Conservation (phyloP, 306 rosid genomes). For the Trifolium pratense region DNA sequence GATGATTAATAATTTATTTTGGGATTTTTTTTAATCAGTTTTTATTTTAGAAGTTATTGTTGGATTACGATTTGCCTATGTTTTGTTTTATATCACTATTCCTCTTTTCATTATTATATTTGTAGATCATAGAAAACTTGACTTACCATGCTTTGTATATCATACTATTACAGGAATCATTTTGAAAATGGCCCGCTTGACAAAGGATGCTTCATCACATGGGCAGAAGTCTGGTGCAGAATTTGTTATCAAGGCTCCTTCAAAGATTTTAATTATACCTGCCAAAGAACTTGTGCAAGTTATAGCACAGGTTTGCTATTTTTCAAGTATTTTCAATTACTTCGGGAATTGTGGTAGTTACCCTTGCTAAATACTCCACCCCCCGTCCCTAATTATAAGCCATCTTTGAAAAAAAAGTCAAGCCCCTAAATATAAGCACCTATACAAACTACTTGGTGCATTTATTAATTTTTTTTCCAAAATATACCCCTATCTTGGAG, state of each 20-base stretch:
- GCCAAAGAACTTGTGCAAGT: constrained; percentile 89
- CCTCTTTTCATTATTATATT: constrained; percentile 30
- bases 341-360: constrained; percentile 13
- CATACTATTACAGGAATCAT: constrained; percentile 60
- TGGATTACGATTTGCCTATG: constrained; percentile 17
- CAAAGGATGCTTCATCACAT: constrained; percentile 63
- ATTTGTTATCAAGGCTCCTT: constrained; percentile 69
- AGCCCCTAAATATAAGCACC: no score
- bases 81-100: background rate
- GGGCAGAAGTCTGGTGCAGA: constrained; percentile 74
- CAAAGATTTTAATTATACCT: constrained; percentile 65
- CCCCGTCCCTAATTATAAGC: no score
- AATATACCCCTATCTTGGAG: no score
- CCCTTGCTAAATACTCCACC: background rate
- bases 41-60: background rate
- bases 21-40: background rate
- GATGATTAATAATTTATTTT: constrained; percentile 18
- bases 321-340: constrained; percentile 38
- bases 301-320: constrained; percentile 72
- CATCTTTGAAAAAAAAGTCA: no score
- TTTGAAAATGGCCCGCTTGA: constrained; percentile 90
- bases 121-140: constrained; percentile 2
- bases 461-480: no score
- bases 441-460: no score
- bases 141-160: constrained; percentile 3